Percentiles rank a stretch among this genome's conserved stretches.
Conservation (phyloP, 768 basidiomycete genomes). For the Hygrophoropsis aurantiaca region DNA sequence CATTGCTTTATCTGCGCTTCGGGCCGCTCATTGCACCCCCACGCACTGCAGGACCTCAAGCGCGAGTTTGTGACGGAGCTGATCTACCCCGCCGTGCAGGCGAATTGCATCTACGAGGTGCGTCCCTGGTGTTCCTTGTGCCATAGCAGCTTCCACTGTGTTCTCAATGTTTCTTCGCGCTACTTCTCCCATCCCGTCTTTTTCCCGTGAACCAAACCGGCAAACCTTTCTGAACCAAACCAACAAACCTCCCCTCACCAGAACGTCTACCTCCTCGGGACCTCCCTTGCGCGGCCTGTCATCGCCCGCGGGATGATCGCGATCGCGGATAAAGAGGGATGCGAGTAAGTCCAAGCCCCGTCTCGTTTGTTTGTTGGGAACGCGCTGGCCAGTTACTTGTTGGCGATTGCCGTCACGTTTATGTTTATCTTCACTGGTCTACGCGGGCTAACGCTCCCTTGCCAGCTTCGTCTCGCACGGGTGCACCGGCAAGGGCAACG, state of each 20-base stretch:
- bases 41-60: slow-evolving; percentile 72
- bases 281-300: slow-evolving; percentile 96
- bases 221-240: too few species aligned
- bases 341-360: slow-evolving; percentile 70
- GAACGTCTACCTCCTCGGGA: slow-evolving; percentile 97
- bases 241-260: slow-evolving; percentile 26
- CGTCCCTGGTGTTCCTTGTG: too few species aligned
- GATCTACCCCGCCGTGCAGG: slow-evolving; percentile 97
- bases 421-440: too few species aligned
- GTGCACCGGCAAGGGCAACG: slow-evolving; percentile 99
- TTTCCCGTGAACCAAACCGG: too few species aligned
- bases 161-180: too few species aligned
- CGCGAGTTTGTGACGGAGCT: slow-evolving; percentile 94
- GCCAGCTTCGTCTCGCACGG: slow-evolving; percentile 92
- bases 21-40: neutral
- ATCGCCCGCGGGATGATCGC: slow-evolving; percentile 99
- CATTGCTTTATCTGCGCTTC: slow-evolving; percentile 1
- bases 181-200: too few species aligned
- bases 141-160: neutral
- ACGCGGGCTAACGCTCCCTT: neutral
- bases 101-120: slow-evolving; percentile 98
- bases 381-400: too few species aligned
- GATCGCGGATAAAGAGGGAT: slow-evolving; percentile 84
- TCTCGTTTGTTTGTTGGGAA: too few species aligned
- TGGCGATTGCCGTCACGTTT: too few species aligned